phyloP scores from a whole-genome alignment of 306 rosid genomes.

The Betula pendula region DNA sequence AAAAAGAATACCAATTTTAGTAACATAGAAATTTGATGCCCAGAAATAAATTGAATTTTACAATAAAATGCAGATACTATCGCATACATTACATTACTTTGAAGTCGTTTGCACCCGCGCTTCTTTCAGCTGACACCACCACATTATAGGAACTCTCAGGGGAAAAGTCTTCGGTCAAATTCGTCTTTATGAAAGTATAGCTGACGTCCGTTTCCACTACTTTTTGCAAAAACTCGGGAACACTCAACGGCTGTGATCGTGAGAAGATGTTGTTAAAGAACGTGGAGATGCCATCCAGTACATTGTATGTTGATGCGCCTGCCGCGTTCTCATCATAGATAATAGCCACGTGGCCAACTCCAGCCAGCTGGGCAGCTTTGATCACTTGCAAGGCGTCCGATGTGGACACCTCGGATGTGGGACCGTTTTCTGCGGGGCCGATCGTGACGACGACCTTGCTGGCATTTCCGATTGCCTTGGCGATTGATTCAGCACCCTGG shows the following conservation, averaged over 20 bases:
- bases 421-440: conserved; percentile 76
- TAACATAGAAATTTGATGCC: neutral
- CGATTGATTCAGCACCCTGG: conserved; percentile 67
- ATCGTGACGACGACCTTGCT: conserved; percentile 93
- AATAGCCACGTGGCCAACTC: conserved; percentile 84
- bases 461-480: conserved; percentile 95
- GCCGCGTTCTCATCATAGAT: conserved; percentile 52
- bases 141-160: conserved; percentile 73
- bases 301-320: conserved; percentile 67
- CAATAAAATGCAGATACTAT: conserved; percentile 43
- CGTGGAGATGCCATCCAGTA: conserved; percentile 77
- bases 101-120: conserved; percentile 72
- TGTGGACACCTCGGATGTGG: conserved; percentile 59
- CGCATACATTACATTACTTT: conserved; percentile 99
- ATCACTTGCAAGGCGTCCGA: conserved; percentile 76
- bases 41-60: neutral
- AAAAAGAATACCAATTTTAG: neutral
- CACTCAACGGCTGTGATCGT: conserved; percentile 52
- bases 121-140: conserved; percentile 78
- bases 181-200: conserved; percentile 84
- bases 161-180: conserved; percentile 73
- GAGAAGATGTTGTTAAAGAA: conserved; percentile 85
- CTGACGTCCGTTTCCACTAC: conserved; percentile 65
- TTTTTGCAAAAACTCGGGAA: conserved; percentile 69
- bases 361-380: conserved; percentile 84